Base-by-base conservation (phyloP, 2,329 filamentous ascomycete genomes). In the Myrmaecium sp. region DNA sequence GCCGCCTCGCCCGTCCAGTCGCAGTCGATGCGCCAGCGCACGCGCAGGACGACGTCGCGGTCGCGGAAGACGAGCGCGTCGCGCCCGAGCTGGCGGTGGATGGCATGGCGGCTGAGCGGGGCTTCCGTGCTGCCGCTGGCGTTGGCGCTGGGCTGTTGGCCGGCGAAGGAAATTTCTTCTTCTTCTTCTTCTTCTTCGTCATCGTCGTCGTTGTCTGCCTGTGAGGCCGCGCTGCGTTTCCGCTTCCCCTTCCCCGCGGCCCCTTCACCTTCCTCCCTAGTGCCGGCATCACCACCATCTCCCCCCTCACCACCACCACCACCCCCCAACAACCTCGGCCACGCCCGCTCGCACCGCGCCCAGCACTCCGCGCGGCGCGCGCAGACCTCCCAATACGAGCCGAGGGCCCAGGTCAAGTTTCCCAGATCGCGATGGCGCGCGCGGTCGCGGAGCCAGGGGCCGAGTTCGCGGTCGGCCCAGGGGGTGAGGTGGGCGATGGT, bases 1-100 rank as follows among this genome's bases (percentile, higher is more conserved):
- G 65, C 62, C 4, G 70, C 74, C 41, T 80, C 75, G 5, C 75
- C 75, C 0, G 73, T 74, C 74, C 74, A 80, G 45, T 80, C 74
- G 39, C 80, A 77, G 2, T 51, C 49, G 22, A 77, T 69, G 24
- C 49, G 55, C 75, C 75, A 81, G 30, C 61, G 55, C 2, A 80
- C 50, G 14, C 67, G 60, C 4, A 72, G 29, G 7, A 55, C 44
- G 2, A 62, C 54, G 6, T 51, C 33, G 1, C 45, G 42, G 1
- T 52, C 46, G 44, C 25, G 48, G 29, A 52, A 37, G 34, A 26
- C 40, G 27, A 38, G 37, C 3, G 36, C 28, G 9, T 44, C 15
- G 11, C 44, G 37, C 35, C 49, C 50, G 3, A 56, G 35, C 32
- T 49, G 59, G 1, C 60, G 57, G 1, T 69, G 41, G 7, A 79